Conservation (phyloP, 1,284 basidiomycete species). For the Pseudozyma sp. region DNA sequence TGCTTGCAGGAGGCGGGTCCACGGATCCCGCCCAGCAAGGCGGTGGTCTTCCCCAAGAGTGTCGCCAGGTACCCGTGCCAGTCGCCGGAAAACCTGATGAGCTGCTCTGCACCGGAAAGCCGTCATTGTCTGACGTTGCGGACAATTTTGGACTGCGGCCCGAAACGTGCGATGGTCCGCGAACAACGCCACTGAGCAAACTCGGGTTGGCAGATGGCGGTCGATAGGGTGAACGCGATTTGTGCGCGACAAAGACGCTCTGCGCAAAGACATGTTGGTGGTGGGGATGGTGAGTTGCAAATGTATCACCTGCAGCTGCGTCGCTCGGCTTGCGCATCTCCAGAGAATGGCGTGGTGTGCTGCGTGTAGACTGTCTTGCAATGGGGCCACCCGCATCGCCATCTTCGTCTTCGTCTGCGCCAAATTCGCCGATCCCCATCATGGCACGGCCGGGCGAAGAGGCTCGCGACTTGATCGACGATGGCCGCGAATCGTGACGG, state of each 20-base stretch:
- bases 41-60: conserved; percentile 63
- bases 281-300: conserved; percentile 4
- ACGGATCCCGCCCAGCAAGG: conserved; percentile 62
- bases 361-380: conserved; percentile 23
- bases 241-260: conserved; percentile 63
- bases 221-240: conserved; percentile 57
- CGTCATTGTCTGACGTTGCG: not conserved
- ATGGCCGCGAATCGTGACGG: conserved; percentile 40
- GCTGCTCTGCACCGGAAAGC: conserved; percentile 5
- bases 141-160: not conserved
- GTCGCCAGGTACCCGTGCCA: conserved; percentile 54
- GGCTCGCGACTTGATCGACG: conserved; percentile 42
- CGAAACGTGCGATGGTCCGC: conserved; percentile 11
- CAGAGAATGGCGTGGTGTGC: conserved; percentile 46
- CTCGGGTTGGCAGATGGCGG: conserved; percentile 60
- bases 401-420: conserved; percentile 14
- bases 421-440: conserved; percentile 26
- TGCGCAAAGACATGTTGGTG: conserved; percentile 30
- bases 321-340: conserved; percentile 23
- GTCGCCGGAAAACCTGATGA: conserved; percentile 25
- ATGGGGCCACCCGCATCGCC: conserved; percentile 14
- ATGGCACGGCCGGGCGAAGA: conserved; percentile 42
- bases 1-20: conserved; percentile 40
- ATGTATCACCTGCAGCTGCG: not conserved
- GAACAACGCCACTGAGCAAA: conserved; percentile 37